Base-by-base conservation (phyloP, 169 alveolate species). In the Plasmodium berghei region DNA sequence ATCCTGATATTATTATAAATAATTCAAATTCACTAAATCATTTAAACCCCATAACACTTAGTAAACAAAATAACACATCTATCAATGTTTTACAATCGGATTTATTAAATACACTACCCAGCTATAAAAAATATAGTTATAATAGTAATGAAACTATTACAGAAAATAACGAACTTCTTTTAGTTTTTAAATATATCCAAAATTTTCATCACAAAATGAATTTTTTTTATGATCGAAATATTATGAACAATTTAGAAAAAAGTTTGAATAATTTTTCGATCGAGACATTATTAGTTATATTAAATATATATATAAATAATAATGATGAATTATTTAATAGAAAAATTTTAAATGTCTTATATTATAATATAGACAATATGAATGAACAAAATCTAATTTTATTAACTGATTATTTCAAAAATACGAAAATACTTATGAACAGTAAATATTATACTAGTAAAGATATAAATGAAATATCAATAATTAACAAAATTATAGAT, bases 141-240 rank as follows among this genome's bases (percentile, higher is more conserved):
- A 46, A 66, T 14, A 56, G 46, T 40, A 66, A 66, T 14, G 28
- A 5, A 6, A 34, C 40, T 40, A 18, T 18, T 18, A 56, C 46
- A n/a, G 59, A 66, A 66, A 59, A 42, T 64, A 72, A 83, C 16
- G 90, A 83, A 24, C 45, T 83, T 45, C 34, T 67, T 26, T 45
- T 61, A 55, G 70, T 83, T 67, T 83, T 83, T 83, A 83, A 83
- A 72, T 83, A 83, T 62, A 83, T 83, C 8, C 72, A 83, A 42
- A 83, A 83, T 58, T 67, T 55, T 69, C 90, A 83, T 59, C 40
- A 67, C 5, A 69, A 69, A 22, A 83, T 83, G 90, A 55, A 69
- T 18, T 83, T 83, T 54, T 83, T 67, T 72, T 83, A 83, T 49
- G 16, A 70, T n/a, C 26, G 42, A 42, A 67, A 69, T 22, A 52